Conservation (phyloP, 768 basidiomycete species). For the Suillus lakei region DNA sequence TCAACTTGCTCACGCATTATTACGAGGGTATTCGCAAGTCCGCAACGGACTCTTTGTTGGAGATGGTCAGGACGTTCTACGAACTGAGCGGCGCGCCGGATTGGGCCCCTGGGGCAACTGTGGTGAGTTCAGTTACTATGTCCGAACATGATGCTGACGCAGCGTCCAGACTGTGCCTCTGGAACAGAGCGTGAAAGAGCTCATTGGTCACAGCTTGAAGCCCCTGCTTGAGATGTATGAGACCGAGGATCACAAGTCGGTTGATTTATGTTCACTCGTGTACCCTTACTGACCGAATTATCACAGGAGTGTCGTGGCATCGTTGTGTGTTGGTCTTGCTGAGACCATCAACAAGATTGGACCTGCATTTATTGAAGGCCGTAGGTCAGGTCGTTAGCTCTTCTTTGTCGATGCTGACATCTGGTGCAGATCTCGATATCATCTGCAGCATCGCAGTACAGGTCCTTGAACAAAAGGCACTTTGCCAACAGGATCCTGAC, state of each 20-base stretch:
- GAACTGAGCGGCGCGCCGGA: conserved; percentile 81
- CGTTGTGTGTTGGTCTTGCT: conserved; percentile 85
- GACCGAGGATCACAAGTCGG: conserved; percentile 96
- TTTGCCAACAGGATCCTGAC: conserved; percentile 96
- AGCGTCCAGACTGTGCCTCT: conserved; percentile 49
- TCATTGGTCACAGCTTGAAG: conserved; percentile 75
- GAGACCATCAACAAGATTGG: conserved; percentile 94
- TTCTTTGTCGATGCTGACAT: conserved; percentile 14
- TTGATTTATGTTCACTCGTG: conserved; percentile 22
- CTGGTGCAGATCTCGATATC: conserved; percentile 62
- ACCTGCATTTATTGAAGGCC: conserved; percentile 78
- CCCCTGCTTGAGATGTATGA: conserved; percentile 88
- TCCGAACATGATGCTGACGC: conserved; percentile 13
- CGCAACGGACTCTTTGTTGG: conserved; percentile 84
- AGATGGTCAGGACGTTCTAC: conserved; percentile 90
- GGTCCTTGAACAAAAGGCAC: conserved; percentile 91
- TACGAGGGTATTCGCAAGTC: conserved; percentile 98
- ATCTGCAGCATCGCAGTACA: conserved; percentile 83
- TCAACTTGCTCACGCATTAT: conserved; percentile 84
- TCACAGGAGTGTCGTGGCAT: conserved; percentile 80
- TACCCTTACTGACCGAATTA: conserved; percentile 17
- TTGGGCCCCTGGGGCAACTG: conserved; percentile 76
- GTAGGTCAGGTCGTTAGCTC: conserved; percentile 49
- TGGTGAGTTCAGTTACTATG: conserved; percentile 48
- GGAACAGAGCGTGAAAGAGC: conserved; percentile 72